Percentiles rank a stretch among this genome's conserved stretches.
Evolutionary conservation across 768 basidiomycete species (phyloP).

Genomic region (Tulasnella sp.): DNA sequence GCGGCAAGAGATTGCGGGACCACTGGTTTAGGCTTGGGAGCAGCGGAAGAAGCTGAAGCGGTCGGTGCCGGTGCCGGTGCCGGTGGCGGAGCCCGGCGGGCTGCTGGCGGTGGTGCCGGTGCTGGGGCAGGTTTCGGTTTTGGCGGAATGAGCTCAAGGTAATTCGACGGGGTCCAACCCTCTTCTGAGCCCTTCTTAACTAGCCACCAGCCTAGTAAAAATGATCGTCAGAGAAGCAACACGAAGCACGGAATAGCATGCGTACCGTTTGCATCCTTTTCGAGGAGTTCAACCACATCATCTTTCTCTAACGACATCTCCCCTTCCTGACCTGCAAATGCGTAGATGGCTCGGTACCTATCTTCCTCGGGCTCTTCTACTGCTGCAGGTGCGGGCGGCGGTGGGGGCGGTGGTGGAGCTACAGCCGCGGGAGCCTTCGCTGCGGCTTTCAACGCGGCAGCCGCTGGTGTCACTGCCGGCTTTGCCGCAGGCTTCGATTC

Average conservation of each 20-base stretch:
- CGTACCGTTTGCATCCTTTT: constrained; percentile 81
- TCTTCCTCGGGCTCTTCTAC: constrained; percentile 61
- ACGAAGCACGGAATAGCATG: neutral
- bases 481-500: constrained; percentile 35
- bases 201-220: constrained; percentile 78
- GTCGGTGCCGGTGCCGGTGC: constrained; percentile 45
- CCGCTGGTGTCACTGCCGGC: constrained; percentile 29
- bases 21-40: constrained; percentile 37
- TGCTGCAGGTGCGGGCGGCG: constrained; percentile 54
- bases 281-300: constrained; percentile 83
- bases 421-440: constrained; percentile 46
- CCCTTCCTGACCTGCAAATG: constrained; percentile 89
- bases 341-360: constrained; percentile 81
- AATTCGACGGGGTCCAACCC: constrained; percentile 95
- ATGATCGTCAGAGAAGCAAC: neutral
- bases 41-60: constrained; percentile 39
- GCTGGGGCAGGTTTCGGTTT: constrained; percentile 62
- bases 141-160: constrained; percentile 74
- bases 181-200: constrained; percentile 77
- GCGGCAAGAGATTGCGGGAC: constrained; percentile 46
- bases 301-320: constrained; percentile 89
- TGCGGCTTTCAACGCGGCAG: constrained; percentile 30
- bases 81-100: constrained; percentile 41
- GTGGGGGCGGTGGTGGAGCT: constrained; percentile 44
- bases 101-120: constrained; percentile 53